Percentiles rank a stretch among this genome's conserved stretches.
phyloP scores from a whole-genome alignment of 1,139 yeast genomes.

The Geotrichum cucujoidarum region DNA sequence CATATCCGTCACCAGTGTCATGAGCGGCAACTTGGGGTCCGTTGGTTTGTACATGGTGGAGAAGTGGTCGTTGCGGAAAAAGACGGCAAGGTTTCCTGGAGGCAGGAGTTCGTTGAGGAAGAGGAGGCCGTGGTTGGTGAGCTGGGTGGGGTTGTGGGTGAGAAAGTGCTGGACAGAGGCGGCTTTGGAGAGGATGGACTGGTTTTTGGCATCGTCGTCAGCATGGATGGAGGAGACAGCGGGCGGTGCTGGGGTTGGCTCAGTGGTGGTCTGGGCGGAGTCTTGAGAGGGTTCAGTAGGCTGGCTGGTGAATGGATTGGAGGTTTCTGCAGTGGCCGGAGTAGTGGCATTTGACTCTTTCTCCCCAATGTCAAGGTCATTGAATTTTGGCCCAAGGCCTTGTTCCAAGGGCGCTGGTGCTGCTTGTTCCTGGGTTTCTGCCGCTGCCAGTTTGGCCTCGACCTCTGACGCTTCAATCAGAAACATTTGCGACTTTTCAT shows the following conservation, averaged over 20 bases:
- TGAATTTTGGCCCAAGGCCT: neutral
- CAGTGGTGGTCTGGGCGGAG: neutral
- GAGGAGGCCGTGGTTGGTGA: slow-evolving; percentile 59
- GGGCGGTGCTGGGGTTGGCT: neutral
- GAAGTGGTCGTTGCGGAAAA: slow-evolving; percentile 85
- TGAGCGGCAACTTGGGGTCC: slow-evolving; percentile 39
- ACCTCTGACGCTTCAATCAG: slow-evolving; percentile 35
- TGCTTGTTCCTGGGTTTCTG: neutral
- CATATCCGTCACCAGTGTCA: slow-evolving; percentile 66
- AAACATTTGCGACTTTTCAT: slow-evolving; percentile 45
- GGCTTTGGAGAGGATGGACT: slow-evolving; percentile 17
- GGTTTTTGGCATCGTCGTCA: neutral
- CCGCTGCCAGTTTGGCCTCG: slow-evolving; percentile 23
- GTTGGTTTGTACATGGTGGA: slow-evolving; percentile 58
- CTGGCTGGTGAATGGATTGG: neutral
- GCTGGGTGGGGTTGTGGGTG: slow-evolving; percentile 56
- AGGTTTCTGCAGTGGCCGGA: neutral
- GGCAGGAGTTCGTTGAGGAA: slow-evolving; percentile 42
- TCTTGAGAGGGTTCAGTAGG: neutral
- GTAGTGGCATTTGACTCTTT: neutral
- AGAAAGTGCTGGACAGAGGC: slow-evolving; percentile 41
- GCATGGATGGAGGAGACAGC: neutral
- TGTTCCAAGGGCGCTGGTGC: neutral
- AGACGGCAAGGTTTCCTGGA: slow-evolving; percentile 51
- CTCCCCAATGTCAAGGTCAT: neutral